phyloP scores from a whole-genome alignment of 176 grass and related monocot genomes.

The Pharus latifolius region DNA sequence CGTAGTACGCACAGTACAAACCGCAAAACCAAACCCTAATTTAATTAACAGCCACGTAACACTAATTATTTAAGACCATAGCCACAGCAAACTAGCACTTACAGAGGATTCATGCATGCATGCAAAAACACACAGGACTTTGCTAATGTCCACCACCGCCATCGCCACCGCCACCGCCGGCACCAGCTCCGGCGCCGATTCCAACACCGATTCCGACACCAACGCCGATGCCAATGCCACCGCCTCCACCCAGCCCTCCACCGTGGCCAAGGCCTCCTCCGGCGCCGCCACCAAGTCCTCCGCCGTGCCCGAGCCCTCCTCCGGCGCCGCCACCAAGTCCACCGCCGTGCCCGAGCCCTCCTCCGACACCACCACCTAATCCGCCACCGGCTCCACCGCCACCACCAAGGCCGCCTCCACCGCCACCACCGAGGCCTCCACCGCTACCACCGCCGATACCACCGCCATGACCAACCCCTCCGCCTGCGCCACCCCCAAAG shows the following conservation, averaged over 20 bases:
- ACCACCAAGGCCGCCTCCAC: neutral
- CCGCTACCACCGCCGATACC: neutral
- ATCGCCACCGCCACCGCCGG: neutral
- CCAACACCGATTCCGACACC: neutral
- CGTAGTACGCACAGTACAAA: no score
- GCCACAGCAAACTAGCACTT: no score
- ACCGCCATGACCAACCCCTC: neutral
- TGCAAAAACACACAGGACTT: neutral
- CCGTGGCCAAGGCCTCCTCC: neutral
- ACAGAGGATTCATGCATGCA: no score
- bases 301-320: neutral
- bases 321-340: neutral
- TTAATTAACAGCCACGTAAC: no score
- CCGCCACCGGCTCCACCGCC: neutral
- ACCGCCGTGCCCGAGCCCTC: neutral
- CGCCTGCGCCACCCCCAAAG: neutral
- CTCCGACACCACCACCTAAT: neutral
- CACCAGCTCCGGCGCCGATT: slow-evolving; percentile 7
- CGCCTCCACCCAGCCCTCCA: neutral
- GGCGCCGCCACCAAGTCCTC: neutral
- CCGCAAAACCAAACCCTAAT: no score
- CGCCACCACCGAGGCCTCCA: neutral
- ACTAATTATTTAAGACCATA: no score
- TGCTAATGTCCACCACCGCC: slow-evolving; percentile 5
- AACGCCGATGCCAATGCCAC: neutral